Conservation (phyloP, 2,329 filamentous ascomycete species). For the Penicillium sumatraense region DNA sequence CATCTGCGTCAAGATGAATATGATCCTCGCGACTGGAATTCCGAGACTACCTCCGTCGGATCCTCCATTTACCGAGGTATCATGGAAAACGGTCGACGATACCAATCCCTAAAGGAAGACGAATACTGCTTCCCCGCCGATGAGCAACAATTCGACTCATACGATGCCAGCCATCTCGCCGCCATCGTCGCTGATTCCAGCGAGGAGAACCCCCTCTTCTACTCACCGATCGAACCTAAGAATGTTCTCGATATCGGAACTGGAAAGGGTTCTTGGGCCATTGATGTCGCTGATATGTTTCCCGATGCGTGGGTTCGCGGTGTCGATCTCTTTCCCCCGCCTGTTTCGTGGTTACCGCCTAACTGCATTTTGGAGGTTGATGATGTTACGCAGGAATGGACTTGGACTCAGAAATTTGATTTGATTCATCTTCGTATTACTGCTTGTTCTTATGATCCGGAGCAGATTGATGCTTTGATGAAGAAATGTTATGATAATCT, state of each 20-base stretch:
- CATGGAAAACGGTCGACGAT: slow-evolving; percentile 4
- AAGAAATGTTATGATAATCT: slow-evolving; percentile 11
- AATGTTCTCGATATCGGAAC: slow-evolving; percentile 7
- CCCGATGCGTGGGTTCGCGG: not conserved
- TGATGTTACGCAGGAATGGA: slow-evolving; percentile 23
- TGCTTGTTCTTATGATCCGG: not conserved
- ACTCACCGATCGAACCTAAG: slow-evolving; percentile 5
- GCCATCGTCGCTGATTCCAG: not conserved
- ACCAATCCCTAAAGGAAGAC: not conserved
- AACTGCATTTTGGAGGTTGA: slow-evolving; percentile 28
- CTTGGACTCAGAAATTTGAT: slow-evolving; percentile 18
- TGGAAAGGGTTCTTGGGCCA: slow-evolving; percentile 7
- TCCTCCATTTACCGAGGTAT: slow-evolving; percentile 4
- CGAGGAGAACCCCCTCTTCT: not conserved
- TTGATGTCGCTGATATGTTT: slow-evolving; percentile 1
- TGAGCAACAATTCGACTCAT: slow-evolving; percentile 10
- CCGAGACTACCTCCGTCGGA: slow-evolving; percentile 7
- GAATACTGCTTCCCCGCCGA: slow-evolving; percentile 4
- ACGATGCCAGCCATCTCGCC: slow-evolving; percentile 7
- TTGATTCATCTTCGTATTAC: slow-evolving; percentile 19
- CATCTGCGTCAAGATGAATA: not conserved
- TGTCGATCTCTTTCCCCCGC: slow-evolving; percentile 24
- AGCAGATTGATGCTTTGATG: not conserved
- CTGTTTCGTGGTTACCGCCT: slow-evolving; percentile 22
- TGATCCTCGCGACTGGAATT: not conserved